phyloP scores from a whole-genome alignment of 1,284 basidiomycete genomes.

The Ganoderma lucidum region DNA sequence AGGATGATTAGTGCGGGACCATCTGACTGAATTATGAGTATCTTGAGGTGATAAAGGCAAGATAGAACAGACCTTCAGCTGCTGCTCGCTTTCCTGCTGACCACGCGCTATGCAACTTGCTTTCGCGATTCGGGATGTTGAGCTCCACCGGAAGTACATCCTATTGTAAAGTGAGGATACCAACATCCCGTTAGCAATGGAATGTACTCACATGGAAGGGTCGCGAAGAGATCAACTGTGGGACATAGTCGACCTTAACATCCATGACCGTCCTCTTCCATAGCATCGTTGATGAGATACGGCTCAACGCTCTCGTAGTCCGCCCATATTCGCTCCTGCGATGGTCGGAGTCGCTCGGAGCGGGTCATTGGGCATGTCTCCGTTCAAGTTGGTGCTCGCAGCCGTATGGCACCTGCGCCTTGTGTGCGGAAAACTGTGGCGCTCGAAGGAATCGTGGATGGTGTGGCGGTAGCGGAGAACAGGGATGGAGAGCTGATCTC shows the following conservation, averaged over 20 bases:
- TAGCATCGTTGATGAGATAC: conserved; percentile 61
- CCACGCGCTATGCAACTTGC: conserved; percentile 53
- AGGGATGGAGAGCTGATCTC: conserved; percentile 62
- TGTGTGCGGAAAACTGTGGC: conserved; percentile 26
- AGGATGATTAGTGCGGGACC: conserved; percentile 84
- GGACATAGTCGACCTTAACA: conserved; percentile 60
- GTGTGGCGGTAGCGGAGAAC: conserved; percentile 48
- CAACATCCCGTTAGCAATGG: background rate
- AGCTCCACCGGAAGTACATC: conserved; percentile 82
- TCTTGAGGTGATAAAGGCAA: conserved; percentile 12
- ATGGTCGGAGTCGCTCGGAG: conserved; percentile 81
- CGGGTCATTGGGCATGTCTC: conserved; percentile 45
- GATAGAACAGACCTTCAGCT: conserved; percentile 59
- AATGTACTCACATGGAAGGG: conserved; percentile 64
- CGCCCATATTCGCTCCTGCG: conserved; percentile 78
- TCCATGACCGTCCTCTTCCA: conserved; percentile 57
- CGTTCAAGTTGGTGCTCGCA: conserved; percentile 29
- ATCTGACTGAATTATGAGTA: conserved; percentile 52
- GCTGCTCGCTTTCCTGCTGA: conserved; percentile 60
- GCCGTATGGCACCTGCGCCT: conserved; percentile 21
- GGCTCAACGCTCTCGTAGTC: conserved; percentile 84
- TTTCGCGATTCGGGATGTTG: conserved; percentile 75
- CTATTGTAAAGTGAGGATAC: conserved; percentile 44
- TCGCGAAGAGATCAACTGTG: conserved; percentile 50
- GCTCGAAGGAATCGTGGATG: conserved; percentile 31